Evolutionary conservation across 257 asterid genomes (phyloP).

Genomic region (Nicotiana obtusifolia): DNA sequence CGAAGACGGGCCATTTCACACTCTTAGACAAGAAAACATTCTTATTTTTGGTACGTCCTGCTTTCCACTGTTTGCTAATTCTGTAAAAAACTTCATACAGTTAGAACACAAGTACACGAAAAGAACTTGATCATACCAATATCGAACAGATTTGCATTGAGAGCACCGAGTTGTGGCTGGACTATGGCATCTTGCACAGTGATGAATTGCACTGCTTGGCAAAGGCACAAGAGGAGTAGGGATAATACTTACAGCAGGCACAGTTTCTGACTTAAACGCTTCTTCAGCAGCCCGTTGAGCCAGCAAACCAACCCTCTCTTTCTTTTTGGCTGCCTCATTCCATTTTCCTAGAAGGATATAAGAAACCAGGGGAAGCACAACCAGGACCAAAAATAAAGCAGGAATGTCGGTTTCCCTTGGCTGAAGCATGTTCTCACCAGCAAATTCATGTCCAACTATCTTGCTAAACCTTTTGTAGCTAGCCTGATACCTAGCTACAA

Average conservation of each 20-base stretch:
- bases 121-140: slow-evolving; percentile 51
- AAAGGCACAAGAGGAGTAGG: slow-evolving; percentile 21
- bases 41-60: background rate
- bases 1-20: background rate
- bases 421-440: slow-evolving; percentile 70
- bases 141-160: slow-evolving; percentile 73
- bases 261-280: slow-evolving; percentile 33
- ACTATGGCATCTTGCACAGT: slow-evolving; percentile 64
- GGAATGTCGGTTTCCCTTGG: slow-evolving; percentile 74
- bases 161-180: slow-evolving; percentile 75
- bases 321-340: slow-evolving; percentile 54
- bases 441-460: slow-evolving; percentile 59
- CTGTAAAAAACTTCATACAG: background rate
- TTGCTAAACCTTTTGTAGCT: slow-evolving; percentile 22
- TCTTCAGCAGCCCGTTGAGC: slow-evolving; percentile 53
- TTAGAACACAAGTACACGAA: background rate
- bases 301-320: slow-evolving; percentile 44
- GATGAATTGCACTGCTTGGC: slow-evolving; percentile 43
- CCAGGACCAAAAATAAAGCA: slow-evolving; percentile 52
- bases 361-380: slow-evolving; percentile 71
- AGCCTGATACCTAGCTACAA: slow-evolving; percentile 25
- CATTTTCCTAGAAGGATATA: slow-evolving; percentile 73
- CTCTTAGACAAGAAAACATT: background rate
- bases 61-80: background rate
- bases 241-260: slow-evolving; percentile 45